These are phyloP conservation scores for Coemansia sp. DNA, from an alignment of 192 early-diverging fungal species.

Conservation along the genomic window DNA sequence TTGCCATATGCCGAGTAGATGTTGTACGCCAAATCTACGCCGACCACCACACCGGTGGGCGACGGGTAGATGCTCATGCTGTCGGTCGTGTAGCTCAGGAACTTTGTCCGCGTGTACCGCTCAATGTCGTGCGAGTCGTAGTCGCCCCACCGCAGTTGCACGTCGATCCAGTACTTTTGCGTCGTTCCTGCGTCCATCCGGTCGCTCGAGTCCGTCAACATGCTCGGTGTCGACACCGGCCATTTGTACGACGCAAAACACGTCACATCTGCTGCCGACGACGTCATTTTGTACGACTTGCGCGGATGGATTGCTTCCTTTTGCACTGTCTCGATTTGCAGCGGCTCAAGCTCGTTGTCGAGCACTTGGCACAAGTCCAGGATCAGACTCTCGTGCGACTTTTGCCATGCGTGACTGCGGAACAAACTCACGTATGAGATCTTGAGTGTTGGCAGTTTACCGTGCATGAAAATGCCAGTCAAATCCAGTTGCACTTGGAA, in stretches of 20 bases:
- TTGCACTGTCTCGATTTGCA: conserved; percentile 98
- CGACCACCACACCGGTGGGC: conserved; percentile 94
- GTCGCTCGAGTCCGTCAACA: conserved; percentile 91
- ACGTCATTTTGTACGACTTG: conserved; percentile 99
- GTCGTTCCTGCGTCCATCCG: conserved; percentile 96
- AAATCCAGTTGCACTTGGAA: conserved; percentile 99
- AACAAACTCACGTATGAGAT: conserved; percentile 99
- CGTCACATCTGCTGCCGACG: conserved; percentile 87
- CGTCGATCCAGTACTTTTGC: conserved; percentile 97
- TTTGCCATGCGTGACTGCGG: conserved; percentile 98
- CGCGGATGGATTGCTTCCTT: conserved; percentile 99
- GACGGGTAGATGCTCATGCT: conserved; percentile 99
- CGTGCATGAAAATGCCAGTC: conserved; percentile 99
- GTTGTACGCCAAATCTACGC: conserved; percentile 97
- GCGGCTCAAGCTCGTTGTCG: conserved; percentile 94
- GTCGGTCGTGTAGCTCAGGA: conserved; percentile 97
- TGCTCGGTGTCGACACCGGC: conserved; percentile 93
- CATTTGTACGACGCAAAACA: conserved; percentile 98
- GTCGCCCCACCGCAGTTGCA: conserved; percentile 98
- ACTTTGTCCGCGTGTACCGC: conserved; percentile 97
- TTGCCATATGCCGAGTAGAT: conserved; percentile 93
- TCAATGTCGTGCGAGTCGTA: conserved; percentile 99
- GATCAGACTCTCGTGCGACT: conserved; percentile 86
- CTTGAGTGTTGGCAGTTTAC: conserved; percentile 99
- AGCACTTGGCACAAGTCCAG: conserved; percentile 90